Conservation (phyloP, 805 yeast genomes). For the Ogataea degrootiae region DNA sequence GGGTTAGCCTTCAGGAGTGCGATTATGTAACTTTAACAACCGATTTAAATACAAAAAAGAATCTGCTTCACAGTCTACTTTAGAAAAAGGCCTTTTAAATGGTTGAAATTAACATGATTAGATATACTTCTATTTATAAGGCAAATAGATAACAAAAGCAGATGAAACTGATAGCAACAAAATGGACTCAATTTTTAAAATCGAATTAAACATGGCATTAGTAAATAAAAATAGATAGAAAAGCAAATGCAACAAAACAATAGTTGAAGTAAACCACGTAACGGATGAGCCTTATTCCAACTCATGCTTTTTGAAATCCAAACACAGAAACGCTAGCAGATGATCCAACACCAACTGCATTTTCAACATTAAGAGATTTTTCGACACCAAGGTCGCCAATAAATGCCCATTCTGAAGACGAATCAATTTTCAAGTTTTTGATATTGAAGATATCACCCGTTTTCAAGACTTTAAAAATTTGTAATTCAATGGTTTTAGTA, state of each 20-base stretch:
- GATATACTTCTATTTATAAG: too few relatives aligned
- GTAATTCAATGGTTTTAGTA: constrained; percentile 2
- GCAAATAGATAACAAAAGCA: too few relatives aligned
- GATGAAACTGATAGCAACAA: too few relatives aligned
- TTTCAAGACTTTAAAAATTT: constrained; percentile 15
- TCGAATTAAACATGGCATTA: background rate
- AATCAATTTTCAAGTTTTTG: constrained; percentile 6
- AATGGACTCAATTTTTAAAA: too few relatives aligned
- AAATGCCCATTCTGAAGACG: constrained; percentile 10
- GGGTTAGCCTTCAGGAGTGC: too few relatives aligned
- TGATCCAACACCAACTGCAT: constrained; percentile 12
- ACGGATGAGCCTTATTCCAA: too few relatives aligned
- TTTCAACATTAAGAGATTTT: background rate
- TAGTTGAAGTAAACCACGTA: background rate
- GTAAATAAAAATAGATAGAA: background rate
- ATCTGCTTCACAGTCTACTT: too few relatives aligned
- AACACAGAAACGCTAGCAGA: constrained; percentile 14
- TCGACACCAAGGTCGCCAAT: constrained; percentile 18
- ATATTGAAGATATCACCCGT: constrained; percentile 18
- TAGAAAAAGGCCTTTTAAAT: too few relatives aligned
- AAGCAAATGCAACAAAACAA: background rate
- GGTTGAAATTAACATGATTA: too few relatives aligned
- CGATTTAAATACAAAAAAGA: too few relatives aligned
- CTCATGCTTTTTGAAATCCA: constrained; percentile 1
- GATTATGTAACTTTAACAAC: too few relatives aligned